These are phyloP conservation scores for Blastocystis hominis DNA, from an alignment of 352 stramenopile species.

Conservation along the genomic window DNA sequence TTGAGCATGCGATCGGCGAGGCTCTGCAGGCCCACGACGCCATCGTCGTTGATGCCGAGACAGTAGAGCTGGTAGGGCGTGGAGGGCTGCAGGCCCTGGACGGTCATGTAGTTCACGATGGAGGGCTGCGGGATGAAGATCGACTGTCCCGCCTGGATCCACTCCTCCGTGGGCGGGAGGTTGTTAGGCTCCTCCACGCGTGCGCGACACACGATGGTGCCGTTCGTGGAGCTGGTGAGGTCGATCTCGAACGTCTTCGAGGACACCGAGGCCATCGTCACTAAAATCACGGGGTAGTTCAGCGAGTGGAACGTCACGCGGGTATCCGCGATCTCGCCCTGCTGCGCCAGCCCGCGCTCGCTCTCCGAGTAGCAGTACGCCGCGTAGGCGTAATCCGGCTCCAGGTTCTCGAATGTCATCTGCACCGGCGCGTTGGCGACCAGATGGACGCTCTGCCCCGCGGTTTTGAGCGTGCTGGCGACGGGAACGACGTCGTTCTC, in stretches of 20 bases:
- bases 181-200: not conserved
- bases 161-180: not conserved
- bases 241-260: not conserved
- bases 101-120: constrained; percentile 5
- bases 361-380: constrained; percentile 44
- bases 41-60: not conserved
- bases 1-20: not conserved
- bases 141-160: not conserved
- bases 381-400: not conserved
- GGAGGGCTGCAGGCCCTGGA: not conserved
- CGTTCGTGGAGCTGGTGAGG: not conserved
- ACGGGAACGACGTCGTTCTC: not conserved
- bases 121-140: not conserved
- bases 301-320: not conserved
- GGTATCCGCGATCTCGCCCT: not conserved
- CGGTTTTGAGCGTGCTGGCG: not conserved
- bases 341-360: not conserved
- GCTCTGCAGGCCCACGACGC: not conserved
- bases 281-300: not conserved
- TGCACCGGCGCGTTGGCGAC: not conserved
- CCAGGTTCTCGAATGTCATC: not conserved
- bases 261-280: not conserved
- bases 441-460: not conserved
- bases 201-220: not conserved
- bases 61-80: constrained; percentile 1